These are phyloP conservation scores for Phoma sp. DNA, from an alignment of 2,329 filamentous ascomycete species.

Conservation along the genomic window DNA sequence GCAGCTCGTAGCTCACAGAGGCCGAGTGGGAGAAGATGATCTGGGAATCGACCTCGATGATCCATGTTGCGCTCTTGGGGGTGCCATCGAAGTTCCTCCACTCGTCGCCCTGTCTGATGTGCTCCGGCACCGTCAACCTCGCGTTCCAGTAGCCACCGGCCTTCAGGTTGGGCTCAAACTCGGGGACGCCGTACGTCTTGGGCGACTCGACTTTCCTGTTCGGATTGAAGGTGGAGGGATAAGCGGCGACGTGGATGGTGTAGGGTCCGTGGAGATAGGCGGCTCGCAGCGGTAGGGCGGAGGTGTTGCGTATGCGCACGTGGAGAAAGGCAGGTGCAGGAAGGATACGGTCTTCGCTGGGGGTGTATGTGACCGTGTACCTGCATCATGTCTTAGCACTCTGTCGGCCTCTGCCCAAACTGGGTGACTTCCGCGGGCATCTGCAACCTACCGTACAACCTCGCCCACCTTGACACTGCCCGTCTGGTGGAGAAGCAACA, in stretches of 20 bases:
- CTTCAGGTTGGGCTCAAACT: constrained; percentile 96
- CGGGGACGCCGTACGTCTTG: constrained; percentile 76
- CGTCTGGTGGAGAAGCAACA: constrained; percentile 90
- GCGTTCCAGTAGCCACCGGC: constrained; percentile 88
- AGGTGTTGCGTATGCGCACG: constrained; percentile 90
- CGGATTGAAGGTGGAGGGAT: constrained; percentile 82
- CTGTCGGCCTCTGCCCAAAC: neutral
- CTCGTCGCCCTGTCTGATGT: constrained; percentile 62
- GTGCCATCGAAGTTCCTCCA: constrained; percentile 26
- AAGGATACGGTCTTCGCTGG: constrained; percentile 84
- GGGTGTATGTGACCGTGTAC: constrained; percentile 89
- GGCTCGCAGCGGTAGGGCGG: constrained; percentile 85
- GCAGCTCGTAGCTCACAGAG: constrained; percentile 83
- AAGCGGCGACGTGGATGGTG: constrained; percentile 84
- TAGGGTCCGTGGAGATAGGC: constrained; percentile 98
- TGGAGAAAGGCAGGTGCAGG: constrained; percentile 81
- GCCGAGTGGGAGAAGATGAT: constrained; percentile 92
- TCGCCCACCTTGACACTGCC: constrained; percentile 94
- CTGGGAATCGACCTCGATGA: constrained; percentile 90
- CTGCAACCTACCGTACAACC: constrained; percentile 73
- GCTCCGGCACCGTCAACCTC: constrained; percentile 78
- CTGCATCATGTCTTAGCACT: constrained; percentile 45
- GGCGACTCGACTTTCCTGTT: constrained; percentile 77
- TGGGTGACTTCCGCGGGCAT: constrained; percentile 15
- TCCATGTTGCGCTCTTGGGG: constrained; percentile 74